Base-by-base conservation (phyloP, 2,329 filamentous ascomycete genomes). In the Lachnellula arida region DNA sequence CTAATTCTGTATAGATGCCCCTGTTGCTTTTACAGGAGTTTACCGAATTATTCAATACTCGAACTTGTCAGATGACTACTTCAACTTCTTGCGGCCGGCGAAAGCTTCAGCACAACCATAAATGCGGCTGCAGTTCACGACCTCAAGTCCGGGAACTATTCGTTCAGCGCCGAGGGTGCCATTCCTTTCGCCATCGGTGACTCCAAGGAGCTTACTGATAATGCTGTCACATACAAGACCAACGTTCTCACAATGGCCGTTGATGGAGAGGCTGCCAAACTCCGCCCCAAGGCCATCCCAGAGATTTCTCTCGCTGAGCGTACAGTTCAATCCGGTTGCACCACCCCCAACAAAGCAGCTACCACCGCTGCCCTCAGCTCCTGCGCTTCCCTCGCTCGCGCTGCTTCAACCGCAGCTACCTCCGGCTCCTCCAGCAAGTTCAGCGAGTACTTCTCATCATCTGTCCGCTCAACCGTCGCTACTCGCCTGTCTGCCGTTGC, bases 181-280 rank as follows among this genome's bases (percentile, higher is more conserved):
- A 75, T 88, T 44, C 78, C 81, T 8, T 79, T 78, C 54, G 80
- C 84, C 32, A 73, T 76, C 22, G 72, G 73, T 44, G 74, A 77
- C 64, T 77, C 75, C 19, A 82, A 75, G 47, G 72, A 77, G 42
- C 75, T 88, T 37, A 69, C 77, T 9, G 82, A 80, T 49, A 57
- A 63, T 11, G 77, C 76, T 46, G 68, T 87, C 2, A 68, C 77
- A 11, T 88, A 80, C 72, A 72, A 75, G 51, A 84, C 81, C 66
- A 87, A 88, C 72, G 74, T 75, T 15, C 70, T 88, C 48, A 75
- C 75, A 51, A 74, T 85, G 58, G 70, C 76, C 5, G 74, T 89
- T 43, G 78, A 88, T 60, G 83, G 80, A 17, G 71, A 71, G 11
- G 68, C 77, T 49, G 84, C 85, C 9, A 75, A 76, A 46, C 73